Base-by-base conservation (phyloP, 2,329 filamentous ascomycete species). In the Ophiostoma fasciatum region DNA sequence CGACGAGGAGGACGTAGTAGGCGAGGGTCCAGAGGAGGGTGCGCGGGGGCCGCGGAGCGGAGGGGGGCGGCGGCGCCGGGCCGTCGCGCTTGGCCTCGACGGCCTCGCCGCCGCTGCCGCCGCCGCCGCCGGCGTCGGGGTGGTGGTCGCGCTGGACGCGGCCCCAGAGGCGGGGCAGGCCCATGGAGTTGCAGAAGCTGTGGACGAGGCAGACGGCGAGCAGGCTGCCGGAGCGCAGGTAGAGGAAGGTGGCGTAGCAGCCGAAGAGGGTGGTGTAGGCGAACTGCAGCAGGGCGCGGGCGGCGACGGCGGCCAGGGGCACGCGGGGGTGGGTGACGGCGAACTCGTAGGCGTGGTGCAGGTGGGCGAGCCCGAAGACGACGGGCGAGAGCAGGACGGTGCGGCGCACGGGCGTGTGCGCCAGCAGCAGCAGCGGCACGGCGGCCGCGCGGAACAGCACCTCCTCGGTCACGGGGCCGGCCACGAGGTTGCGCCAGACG, bases 271-370 rank as follows among this genome's bases (percentile, higher is more conserved):
- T 87, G 0, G 90, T 98, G 57, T 93, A 98, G 4, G 69, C 64
- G 49, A 98, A 79, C 53, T 96, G 90, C 45, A 96, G 68, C 10
- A 85, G 45, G 3, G 83, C 84, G 33, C 83, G 75, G 20, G 81
- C 51, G 6, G 90, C 50, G 7, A 79, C 74, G 2, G 71, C 64
- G 1, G 66, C 45, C 11, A 77, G 51, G 1, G 82, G 71, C 2
- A 78, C 74, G 43, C 73, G 64, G 8, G 83, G 82, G 48, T 92
- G 74, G 1, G 80, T 82, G 39, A 93, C 64, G 38, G 80, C 71
- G 57, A 93, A 94, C 59, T 96, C 90, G 61, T 94, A 93, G 55
- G 93, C 84, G 59, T 98, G 90, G 58, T 98, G 88, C 32, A 93
- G 59, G 59, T 98, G 90, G 7, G 90, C 87, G 30, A 94, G 74